These are phyloP conservation scores for Mortierella sp. DNA, from an alignment of 371 early-diverging fungal genomes.

Conservation along the genomic window DNA sequence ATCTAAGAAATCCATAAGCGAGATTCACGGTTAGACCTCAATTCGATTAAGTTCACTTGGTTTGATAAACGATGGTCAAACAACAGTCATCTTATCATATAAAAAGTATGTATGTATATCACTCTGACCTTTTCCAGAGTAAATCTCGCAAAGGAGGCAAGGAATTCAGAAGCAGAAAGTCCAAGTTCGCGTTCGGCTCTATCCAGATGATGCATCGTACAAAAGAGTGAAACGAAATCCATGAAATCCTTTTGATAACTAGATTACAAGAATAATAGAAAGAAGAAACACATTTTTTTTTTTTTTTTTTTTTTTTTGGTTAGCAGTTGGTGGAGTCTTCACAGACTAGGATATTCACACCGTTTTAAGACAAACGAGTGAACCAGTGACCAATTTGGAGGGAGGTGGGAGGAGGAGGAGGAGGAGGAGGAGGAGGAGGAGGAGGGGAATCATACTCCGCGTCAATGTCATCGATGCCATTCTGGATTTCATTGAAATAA, in stretches of 20 bases:
- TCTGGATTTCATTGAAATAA: constrained; percentile 47
- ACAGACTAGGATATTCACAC: no score
- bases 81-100: neutral
- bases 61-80: no score
- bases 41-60: no score
- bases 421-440: no score
- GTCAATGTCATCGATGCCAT: constrained; percentile 51
- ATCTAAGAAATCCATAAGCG: constrained; percentile 19
- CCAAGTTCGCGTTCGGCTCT: constrained; percentile 39
- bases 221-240: constrained; percentile 49
- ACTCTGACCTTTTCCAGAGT: constrained; percentile 45
- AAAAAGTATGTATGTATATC: no score
- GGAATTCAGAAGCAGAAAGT: constrained; percentile 40
- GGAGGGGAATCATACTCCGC: constrained; percentile 42
- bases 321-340: neutral
- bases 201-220: constrained; percentile 39
- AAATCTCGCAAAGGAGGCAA: constrained; percentile 41
- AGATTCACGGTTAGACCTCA: neutral
- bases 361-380: no score
- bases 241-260: constrained; percentile 52
- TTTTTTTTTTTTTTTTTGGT: neutral
- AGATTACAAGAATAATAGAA: neutral
- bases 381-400: no score
- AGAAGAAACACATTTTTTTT: neutral
- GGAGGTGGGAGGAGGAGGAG: no score